Percentiles rank a stretch among this genome's conserved stretches.
These are phyloP conservation scores for Haberlea rhodopensis DNA, from an alignment of 257 asterid species.

Conservation along the genomic window DNA sequence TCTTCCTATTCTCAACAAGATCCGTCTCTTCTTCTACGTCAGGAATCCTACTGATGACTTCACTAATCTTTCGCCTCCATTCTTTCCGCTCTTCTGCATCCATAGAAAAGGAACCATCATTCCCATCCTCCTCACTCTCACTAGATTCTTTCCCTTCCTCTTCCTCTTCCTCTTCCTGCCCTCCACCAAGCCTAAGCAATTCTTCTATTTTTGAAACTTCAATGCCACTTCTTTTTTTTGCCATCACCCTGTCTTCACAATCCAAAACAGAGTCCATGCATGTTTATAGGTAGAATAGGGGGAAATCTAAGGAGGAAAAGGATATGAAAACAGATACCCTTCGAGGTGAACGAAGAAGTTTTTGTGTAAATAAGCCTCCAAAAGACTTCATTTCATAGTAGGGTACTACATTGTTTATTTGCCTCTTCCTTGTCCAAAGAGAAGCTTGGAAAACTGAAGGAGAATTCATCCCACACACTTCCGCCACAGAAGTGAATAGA, in stretches of 20 bases:
- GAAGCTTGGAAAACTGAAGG: slow-evolving; percentile 24
- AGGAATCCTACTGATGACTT: slow-evolving; percentile 57
- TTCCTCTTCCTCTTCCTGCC: slow-evolving; percentile 40
- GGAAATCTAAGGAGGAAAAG: slow-evolving; percentile 7
- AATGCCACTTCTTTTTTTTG: slow-evolving; percentile 32
- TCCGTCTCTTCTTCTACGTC: slow-evolving; percentile 68
- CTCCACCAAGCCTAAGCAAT: slow-evolving; percentile 39
- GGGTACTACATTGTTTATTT: slow-evolving; percentile 14
- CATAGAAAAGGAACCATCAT: slow-evolving; percentile 48
- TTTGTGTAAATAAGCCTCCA: slow-evolving; percentile 13
- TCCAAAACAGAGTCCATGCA: slow-evolving; percentile 12
- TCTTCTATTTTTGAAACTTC: slow-evolving; percentile 58
- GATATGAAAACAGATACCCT: slow-evolving; percentile 33
- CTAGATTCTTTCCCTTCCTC: slow-evolving; percentile 47
- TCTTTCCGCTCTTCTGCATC: slow-evolving; percentile 77
- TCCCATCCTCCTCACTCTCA: slow-evolving; percentile 26
- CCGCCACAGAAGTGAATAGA: slow-evolving; percentile 22
- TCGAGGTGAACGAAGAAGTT: slow-evolving; percentile 20
- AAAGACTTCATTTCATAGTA: slow-evolving; percentile 23
- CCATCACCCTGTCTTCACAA: slow-evolving; percentile 39
- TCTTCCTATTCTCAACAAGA: slow-evolving; percentile 62
- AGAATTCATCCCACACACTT: slow-evolving; percentile 18
- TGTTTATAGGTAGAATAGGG: slow-evolving; percentile 2
- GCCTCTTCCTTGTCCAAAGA: slow-evolving; percentile 27
- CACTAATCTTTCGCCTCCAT: slow-evolving; percentile 80